Percentiles rank a stretch among this genome's conserved stretches.
Conservation (phyloP, 805 yeast genomes). For the Nakazawaea ishiwadae region DNA sequence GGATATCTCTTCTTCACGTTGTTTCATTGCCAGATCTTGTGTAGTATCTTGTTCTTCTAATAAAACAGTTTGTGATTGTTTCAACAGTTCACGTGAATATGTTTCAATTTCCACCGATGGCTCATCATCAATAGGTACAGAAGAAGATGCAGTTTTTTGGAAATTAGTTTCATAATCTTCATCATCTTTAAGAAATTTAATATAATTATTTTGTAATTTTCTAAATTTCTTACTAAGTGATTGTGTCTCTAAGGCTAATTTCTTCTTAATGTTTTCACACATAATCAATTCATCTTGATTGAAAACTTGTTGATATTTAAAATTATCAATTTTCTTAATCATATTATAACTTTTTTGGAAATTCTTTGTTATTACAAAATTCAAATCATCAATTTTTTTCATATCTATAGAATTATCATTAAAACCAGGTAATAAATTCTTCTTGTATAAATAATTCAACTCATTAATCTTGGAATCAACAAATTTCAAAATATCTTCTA, state of each 20-base stretch:
- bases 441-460: constrained; percentile 69
- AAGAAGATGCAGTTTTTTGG: neutral
- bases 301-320: constrained; percentile 26
- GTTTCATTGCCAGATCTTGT: constrained; percentile 44
- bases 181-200: constrained; percentile 78
- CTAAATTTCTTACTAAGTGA: constrained; percentile 72
- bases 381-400: constrained; percentile 70
- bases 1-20: constrained; percentile 85
- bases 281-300: constrained; percentile 50
- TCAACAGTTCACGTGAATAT: constrained; percentile 49
- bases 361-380: constrained; percentile 65
- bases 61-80: constrained; percentile 36
- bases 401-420: constrained; percentile 77
- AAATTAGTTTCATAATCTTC: constrained; percentile 42
- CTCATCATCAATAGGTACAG: constrained; percentile 23
- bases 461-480: constrained; percentile 53
- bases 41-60: constrained; percentile 20
- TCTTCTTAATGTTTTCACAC: constrained; percentile 76
- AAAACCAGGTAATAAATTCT: constrained; percentile 82
- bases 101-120: constrained; percentile 38
- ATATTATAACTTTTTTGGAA: constrained; percentile 77
- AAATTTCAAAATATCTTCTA: constrained; percentile 55
- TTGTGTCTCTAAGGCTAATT: constrained; percentile 82
- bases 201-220: constrained; percentile 83
- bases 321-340: constrained; percentile 59